These are phyloP conservation scores for Ceratonia siliqua DNA, from an alignment of 306 rosid species.

Conservation along the genomic window DNA sequence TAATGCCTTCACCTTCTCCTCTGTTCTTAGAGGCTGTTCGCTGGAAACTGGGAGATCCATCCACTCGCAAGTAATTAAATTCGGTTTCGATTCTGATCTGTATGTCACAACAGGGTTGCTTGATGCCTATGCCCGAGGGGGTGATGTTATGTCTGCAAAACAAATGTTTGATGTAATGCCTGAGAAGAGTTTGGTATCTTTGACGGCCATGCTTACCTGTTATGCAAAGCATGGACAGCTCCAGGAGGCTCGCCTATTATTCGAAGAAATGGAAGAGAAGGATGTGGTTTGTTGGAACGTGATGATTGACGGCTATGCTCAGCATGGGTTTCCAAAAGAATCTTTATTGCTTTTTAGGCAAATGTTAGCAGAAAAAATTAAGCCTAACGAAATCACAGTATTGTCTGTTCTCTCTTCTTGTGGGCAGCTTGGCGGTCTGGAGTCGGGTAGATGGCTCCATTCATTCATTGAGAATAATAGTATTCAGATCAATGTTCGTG, in stretches of 20 bases:
- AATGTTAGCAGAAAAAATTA: constrained; percentile 55
- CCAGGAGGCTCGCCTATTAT: constrained; percentile 54
- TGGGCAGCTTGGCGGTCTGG: constrained; percentile 79
- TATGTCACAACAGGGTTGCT: constrained; percentile 67
- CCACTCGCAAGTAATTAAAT: constrained; percentile 62
- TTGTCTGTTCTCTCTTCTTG: constrained; percentile 71
- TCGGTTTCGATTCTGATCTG: constrained; percentile 45
- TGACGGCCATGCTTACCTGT: constrained; percentile 69
- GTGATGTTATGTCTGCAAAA: constrained; percentile 53
- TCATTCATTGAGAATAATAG: constrained; percentile 50
- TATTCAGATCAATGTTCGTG: constrained; percentile 50
- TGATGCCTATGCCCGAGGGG: constrained; percentile 65
- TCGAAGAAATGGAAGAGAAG: constrained; percentile 52
- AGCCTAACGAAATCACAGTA: constrained; percentile 68
- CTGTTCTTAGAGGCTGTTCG: constrained; percentile 50
- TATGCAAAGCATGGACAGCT: constrained; percentile 62
- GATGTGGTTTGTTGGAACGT: constrained; percentile 88
- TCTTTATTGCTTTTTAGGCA: constrained; percentile 58
- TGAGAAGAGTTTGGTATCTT: constrained; percentile 61
- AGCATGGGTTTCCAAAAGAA: constrained; percentile 66
- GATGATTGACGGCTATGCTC: constrained; percentile 79
- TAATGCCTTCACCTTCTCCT: constrained; percentile 73
- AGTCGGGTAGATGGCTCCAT: constrained; percentile 81
- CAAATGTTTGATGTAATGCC: constrained; percentile 72
- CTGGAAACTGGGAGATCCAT: constrained; percentile 40